Conservation (phyloP, 2,329 filamentous ascomycete genomes). For the Fusarium burgessii region DNA sequence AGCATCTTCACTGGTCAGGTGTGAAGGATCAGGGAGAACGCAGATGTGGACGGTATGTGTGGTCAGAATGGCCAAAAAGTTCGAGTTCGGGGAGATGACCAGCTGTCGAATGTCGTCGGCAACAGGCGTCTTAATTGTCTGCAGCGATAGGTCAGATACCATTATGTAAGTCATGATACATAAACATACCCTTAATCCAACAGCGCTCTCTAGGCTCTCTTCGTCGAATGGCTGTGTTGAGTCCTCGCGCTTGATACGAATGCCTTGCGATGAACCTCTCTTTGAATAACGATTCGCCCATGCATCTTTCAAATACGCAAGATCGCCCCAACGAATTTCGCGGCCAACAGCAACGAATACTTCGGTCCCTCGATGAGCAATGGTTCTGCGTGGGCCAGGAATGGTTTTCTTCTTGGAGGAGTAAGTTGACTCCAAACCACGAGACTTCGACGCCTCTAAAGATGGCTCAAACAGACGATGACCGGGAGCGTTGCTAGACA, state of each 20-base stretch:
- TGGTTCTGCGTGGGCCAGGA: slow-evolving; percentile 70
- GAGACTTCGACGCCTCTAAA: slow-evolving; percentile 53
- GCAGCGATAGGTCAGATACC: slow-evolving; percentile 15
- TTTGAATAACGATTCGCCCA: slow-evolving; percentile 51
- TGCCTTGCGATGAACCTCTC: slow-evolving; percentile 49
- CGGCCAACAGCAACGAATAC: slow-evolving; percentile 89
- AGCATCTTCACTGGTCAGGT: slow-evolving; percentile 76
- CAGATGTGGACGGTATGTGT: slow-evolving; percentile 90
- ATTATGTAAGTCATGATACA: background rate
- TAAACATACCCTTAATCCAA: slow-evolving; percentile 52
- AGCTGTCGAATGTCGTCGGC: slow-evolving; percentile 88
- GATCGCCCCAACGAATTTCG: slow-evolving; percentile 91
- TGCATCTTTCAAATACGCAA: slow-evolving; percentile 80
- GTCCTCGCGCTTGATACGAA: slow-evolving; percentile 63
- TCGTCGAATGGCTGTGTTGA: slow-evolving; percentile 55
- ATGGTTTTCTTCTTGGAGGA: slow-evolving; percentile 57
- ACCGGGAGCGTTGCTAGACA: slow-evolving; percentile 81
- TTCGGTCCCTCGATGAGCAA: slow-evolving; percentile 86
- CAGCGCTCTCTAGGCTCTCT: slow-evolving; percentile 45
- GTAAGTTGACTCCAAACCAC: slow-evolving; percentile 55
- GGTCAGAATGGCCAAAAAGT: slow-evolving; percentile 87
- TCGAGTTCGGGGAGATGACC: slow-evolving; percentile 82
- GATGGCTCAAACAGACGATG: slow-evolving; percentile 78
- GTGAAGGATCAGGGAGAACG: slow-evolving; percentile 82
- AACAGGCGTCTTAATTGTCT: slow-evolving; percentile 82